Conservation (phyloP, 306 rosid genomes). For the Prunus kanzakura region DNA sequence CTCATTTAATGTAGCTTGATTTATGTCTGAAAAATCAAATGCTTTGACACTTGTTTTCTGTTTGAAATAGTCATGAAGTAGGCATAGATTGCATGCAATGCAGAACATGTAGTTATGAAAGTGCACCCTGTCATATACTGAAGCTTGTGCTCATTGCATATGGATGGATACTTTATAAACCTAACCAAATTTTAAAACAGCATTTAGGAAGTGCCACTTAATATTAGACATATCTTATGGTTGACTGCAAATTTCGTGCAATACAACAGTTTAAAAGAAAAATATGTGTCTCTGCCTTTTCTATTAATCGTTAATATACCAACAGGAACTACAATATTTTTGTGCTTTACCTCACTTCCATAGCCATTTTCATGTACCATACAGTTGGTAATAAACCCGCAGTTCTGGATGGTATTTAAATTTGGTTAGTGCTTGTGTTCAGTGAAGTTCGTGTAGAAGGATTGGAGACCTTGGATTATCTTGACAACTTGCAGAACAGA, state of each 20-base stretch:
- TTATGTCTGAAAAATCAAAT: neutral
- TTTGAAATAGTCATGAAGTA: neutral
- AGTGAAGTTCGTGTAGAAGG: slow-evolving; percentile 99
- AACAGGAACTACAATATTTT: neutral
- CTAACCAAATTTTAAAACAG: neutral
- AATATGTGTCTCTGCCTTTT: neutral
- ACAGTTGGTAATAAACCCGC: neutral
- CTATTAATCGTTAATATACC: neutral
- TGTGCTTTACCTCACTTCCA: neutral
- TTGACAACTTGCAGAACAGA: slow-evolving; percentile 82
- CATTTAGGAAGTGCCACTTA: neutral
- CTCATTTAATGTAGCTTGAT: neutral
- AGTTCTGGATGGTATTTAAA: slow-evolving; percentile 17
- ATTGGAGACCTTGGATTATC: slow-evolving; percentile 89
- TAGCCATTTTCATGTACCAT: neutral
- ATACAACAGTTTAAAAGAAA: neutral
- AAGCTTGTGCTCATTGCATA: neutral
- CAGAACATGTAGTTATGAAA: neutral
- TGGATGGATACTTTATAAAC: neutral
- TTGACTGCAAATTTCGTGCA: neutral
- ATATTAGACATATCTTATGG: neutral
- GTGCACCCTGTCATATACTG: neutral
- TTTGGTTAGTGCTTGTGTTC: slow-evolving; percentile 35
- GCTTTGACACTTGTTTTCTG: neutral
- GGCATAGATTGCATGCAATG: neutral